Evolutionary conservation across 106 monocot species (phyloP), one percentile per base, ranked within the genome.

Genomic region (Triglochin maritima): DNA sequence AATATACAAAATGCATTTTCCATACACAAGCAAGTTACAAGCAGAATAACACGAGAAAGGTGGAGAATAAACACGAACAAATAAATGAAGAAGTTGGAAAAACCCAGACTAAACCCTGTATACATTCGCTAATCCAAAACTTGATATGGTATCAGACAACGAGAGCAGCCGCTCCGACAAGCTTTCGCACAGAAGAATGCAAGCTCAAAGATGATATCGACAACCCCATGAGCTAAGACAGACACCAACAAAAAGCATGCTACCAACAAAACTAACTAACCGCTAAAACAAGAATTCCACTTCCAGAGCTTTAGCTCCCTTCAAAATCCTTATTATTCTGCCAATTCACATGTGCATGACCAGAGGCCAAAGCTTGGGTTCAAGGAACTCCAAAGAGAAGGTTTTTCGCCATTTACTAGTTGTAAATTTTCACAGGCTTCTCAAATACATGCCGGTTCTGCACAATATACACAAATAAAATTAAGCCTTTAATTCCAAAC

Each of bases 371-470:
- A 57, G 55, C 4, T 57, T 12, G 46, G 56, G 44, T 51, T 52
- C 66, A 49, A 51, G 49, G 15, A 66, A 46, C 29, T 45, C 5
- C 44, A 5, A n/a, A 16, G 50, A 56, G 56, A 55, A 17, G 48
- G 44, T 2, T n/a, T 66, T 67, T 43, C 9, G 15, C 6, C 5
- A 11, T 42, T 69, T 76, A 5, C 63, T 73, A 78, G 60, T 78
- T 78, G 66, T 78, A 78, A n/a, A 78, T 78, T 78, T 66, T 78
- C 47, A 78, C 71, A 13, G 77, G 66, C 53, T 78, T 78, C 59
- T 78, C 77, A 66, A 71, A 78, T 2, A 59, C 60, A 51, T 78
- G 77, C 3, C 77, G 71, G 58, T 56, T 78, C 77, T 78, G 77
- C 65, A 71, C 60, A 71, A 47, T 29, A 16, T 6, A 11, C 6